phyloP scores from a whole-genome alignment of 75 land plant genomes.

The Picea glauca region DNA sequence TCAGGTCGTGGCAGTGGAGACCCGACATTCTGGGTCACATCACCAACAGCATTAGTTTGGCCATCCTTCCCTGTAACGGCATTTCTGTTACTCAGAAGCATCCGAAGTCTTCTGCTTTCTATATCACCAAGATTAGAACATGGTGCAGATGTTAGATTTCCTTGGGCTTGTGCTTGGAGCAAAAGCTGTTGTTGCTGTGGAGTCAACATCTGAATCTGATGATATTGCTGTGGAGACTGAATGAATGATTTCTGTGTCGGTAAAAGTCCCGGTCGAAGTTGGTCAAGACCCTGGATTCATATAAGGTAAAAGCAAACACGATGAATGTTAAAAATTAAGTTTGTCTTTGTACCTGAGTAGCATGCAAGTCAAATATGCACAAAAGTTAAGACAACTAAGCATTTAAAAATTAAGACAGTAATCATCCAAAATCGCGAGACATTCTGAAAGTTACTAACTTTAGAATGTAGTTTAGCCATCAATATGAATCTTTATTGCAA shows the following conservation, averaged over 20 bases:
- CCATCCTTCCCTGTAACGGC: constrained; percentile 69
- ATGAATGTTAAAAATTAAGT: too few species aligned
- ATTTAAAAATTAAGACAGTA: too few species aligned
- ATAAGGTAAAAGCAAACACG: too few species aligned
- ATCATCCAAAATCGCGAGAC: too few species aligned
- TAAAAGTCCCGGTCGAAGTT: constrained; percentile 71
- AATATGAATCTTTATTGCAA: too few species aligned
- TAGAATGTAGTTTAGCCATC: too few species aligned
- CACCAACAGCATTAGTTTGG: constrained; percentile 62
- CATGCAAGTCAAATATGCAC: too few species aligned
- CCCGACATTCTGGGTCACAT: constrained; percentile 71
- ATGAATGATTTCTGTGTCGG: constrained; percentile 76
- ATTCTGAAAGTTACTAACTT: too few species aligned
- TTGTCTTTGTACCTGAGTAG: too few species aligned
- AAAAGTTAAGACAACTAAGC: too few species aligned
- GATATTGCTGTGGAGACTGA: constrained; percentile 73
- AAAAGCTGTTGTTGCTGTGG: constrained; percentile 64
- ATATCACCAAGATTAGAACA: constrained; percentile 39
- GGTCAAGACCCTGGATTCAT: constrained; percentile 70
- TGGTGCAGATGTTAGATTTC: constrained; percentile 55
- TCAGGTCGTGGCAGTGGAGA: constrained; percentile 59
- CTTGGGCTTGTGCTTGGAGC: constrained; percentile 65
- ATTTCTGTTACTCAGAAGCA: constrained; percentile 63
- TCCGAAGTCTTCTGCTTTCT: constrained; percentile 75
- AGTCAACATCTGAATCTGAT: constrained; percentile 72